Evolutionary conservation across 1,284 basidiomycete genomes (phyloP), one percentile per base, ranked within the genome.

Genomic region (Ceratorhiza oryzae-sativae): DNA sequence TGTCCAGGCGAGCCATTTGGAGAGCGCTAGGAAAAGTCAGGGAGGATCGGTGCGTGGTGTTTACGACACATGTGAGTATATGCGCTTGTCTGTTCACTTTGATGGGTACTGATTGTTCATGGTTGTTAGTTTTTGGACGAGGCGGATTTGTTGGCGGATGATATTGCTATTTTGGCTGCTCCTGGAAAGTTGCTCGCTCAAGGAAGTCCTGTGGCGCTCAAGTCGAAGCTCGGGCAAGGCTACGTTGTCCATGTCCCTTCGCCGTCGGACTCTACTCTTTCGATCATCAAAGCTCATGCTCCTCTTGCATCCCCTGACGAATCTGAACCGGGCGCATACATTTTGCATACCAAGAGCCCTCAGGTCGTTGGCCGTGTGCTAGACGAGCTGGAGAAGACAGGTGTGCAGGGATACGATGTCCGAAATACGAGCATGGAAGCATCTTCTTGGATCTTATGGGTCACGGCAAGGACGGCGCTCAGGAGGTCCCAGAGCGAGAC

Each of bases 1-100:
- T 93, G 39, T 91, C 90, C 56, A 83, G 92, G 56, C 84, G 92
- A 53, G 88, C 92, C 0, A 81, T 94, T 30, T 94, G 92, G 92
- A 85, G 88, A 73, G 88, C 89, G 0, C 79, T 93, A 60, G 88
- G 85, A 3, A 84, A 86, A 0, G 86, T 91, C 55, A 84, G 89
- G n/a, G 82, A 88, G 36, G 85, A 86, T 32, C 82, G 90, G 27
- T 88, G 88, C 0, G 84, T 90, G 46, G 80, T 91, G 8, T 87
- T 91, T 76, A 91, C 89, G 0, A 91, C 89, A 0, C 90, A 91
- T 78, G 86, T 87, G 75, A 74, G 85, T 78, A 10, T 42, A 34
- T 30, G 23, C 25, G 6, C 10, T 51, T 45, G 72, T 8, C 20
- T 25, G 3, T 42, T 25, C 30, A 34, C 3, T 12, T 12, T 39